phyloP scores from a whole-genome alignment of 2,329 filamentous ascomycete species.

The Sporothrix pseudoabietina region DNA sequence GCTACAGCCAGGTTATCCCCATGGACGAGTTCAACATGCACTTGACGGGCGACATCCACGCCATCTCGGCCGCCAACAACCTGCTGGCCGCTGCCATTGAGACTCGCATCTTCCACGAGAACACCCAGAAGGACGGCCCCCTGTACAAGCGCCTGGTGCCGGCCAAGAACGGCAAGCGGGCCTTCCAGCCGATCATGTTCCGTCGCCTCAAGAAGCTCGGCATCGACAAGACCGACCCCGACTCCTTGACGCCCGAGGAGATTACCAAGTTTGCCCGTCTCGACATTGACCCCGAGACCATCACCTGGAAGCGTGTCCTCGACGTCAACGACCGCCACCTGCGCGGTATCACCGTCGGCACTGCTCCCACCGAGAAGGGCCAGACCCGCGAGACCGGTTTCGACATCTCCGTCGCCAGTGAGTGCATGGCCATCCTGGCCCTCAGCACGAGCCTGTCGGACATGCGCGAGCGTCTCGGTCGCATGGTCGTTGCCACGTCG shows the following conservation, averaged over 20 bases:
- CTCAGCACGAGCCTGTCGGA: slow-evolving; percentile 85
- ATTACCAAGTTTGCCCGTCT: slow-evolving; percentile 85
- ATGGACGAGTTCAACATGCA: slow-evolving; percentile 99
- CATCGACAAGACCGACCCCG: slow-evolving; percentile 90
- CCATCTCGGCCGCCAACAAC: slow-evolving; percentile 96
- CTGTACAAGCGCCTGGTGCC: slow-evolving; percentile 88
- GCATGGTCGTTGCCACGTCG: slow-evolving; percentile 94
- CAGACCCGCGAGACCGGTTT: slow-evolving; percentile 88
- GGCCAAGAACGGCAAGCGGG: slow-evolving; percentile 82
- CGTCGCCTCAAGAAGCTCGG: slow-evolving; percentile 92
- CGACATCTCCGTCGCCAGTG: slow-evolving; percentile 95
- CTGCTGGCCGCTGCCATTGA: slow-evolving; percentile 94
- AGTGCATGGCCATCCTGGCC: slow-evolving; percentile 97
- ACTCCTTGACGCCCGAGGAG: slow-evolving; percentile 88
- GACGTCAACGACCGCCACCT: slow-evolving; percentile 97
- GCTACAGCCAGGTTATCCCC: slow-evolving; percentile 98
- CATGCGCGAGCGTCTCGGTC: slow-evolving; percentile 88
- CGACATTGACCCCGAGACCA: slow-evolving; percentile 94
- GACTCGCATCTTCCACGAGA: slow-evolving; percentile 97
- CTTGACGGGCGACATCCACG: slow-evolving; percentile 95
- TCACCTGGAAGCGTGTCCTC: slow-evolving; percentile 93
- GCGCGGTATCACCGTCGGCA: slow-evolving; percentile 83
- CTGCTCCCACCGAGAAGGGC: slow-evolving; percentile 87
- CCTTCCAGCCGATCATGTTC: slow-evolving; percentile 89
- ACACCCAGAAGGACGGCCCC: slow-evolving; percentile 86